phyloP scores from a whole-genome alignment of 2,329 filamentous ascomycete species.

The Colletotrichum truncatum region DNA sequence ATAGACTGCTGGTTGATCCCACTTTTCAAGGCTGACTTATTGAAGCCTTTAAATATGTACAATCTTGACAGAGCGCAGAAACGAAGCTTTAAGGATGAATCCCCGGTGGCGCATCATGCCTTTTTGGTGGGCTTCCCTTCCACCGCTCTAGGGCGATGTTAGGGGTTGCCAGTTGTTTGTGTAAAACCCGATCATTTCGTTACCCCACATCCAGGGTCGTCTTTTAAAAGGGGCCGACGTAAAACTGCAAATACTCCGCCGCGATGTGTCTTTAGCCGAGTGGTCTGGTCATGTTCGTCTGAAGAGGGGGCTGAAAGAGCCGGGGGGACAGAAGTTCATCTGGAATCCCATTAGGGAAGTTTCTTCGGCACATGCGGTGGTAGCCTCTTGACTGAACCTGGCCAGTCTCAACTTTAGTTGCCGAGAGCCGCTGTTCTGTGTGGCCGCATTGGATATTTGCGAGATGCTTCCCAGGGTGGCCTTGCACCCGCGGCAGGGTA shows the following conservation, averaged over 20 bases:
- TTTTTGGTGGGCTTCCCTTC: slow-evolving; percentile 12
- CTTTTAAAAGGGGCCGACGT: not conserved
- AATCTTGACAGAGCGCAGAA: not conserved
- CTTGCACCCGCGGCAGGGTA: not conserved
- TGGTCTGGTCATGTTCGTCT: not conserved
- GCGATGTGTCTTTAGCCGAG: slow-evolving; percentile 15
- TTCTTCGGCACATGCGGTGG: slow-evolving; percentile 18
- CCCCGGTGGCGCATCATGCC: not conserved
- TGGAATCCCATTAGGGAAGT: not conserved
- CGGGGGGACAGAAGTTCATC: slow-evolving; percentile 7
- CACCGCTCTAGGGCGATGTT: not conserved
- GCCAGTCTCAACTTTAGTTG: slow-evolving; percentile 5
- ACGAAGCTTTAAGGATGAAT: not conserved
- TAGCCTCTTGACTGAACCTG: not conserved
- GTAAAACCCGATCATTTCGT: slow-evolving; percentile 19
- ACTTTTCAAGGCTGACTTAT: not conserved
- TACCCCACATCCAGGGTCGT: slow-evolving; percentile 17
- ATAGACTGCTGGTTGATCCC: not conserved
- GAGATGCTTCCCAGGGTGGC: not conserved
- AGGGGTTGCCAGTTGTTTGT: not conserved
- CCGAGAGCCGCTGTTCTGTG: not conserved
- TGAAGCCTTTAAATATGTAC: not conserved
- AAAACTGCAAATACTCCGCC: not conserved
- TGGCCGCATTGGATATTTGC: not conserved
- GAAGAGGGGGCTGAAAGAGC: not conserved